Evolutionary conservation across 805 yeast species (phyloP).

Genomic region (Wickerhamiella parazyma): DNA sequence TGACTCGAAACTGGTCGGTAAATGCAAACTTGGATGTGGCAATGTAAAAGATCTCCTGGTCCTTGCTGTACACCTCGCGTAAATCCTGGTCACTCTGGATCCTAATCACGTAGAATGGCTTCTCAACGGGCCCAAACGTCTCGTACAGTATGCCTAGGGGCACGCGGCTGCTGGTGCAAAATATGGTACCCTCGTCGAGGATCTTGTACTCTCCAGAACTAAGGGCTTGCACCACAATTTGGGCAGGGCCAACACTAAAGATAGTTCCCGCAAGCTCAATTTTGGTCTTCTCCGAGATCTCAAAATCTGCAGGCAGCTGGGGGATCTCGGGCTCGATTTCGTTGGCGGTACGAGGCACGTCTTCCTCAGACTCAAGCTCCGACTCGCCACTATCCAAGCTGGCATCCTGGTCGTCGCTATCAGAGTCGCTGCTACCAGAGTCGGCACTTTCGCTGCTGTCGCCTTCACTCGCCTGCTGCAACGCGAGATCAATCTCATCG

Average conservation of each 20-base stretch:
- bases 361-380: too few relatives aligned
- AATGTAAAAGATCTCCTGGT: constrained; percentile 55
- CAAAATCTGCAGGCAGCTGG: constrained; percentile 50
- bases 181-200: constrained; percentile 63
- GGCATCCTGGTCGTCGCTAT: constrained; percentile 18
- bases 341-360: constrained; percentile 64
- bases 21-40: constrained; percentile 69
- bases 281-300: constrained; percentile 44
- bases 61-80: constrained; percentile 36
- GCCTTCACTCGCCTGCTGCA: constrained; percentile 16
- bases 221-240: constrained; percentile 56
- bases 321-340: constrained; percentile 67
- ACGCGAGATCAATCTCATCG: constrained; percentile 15
- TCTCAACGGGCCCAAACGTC: constrained; percentile 74
- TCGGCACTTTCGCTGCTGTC: constrained; percentile 7
- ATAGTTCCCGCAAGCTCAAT: constrained; percentile 62
- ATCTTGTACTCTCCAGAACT: constrained; percentile 76
- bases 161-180: constrained; percentile 51
- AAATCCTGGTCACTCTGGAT: constrained; percentile 41
- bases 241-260: constrained; percentile 53
- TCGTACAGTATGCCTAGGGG: constrained; percentile 71
- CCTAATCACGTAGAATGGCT: constrained; percentile 69
- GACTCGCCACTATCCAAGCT: too few relatives aligned
- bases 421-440: constrained; percentile 16
- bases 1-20: constrained; percentile 58